Evolutionary conservation across 2,329 filamentous ascomycete genomes (phyloP).

Genomic region (Tolypocladium ophioglossoides): DNA sequence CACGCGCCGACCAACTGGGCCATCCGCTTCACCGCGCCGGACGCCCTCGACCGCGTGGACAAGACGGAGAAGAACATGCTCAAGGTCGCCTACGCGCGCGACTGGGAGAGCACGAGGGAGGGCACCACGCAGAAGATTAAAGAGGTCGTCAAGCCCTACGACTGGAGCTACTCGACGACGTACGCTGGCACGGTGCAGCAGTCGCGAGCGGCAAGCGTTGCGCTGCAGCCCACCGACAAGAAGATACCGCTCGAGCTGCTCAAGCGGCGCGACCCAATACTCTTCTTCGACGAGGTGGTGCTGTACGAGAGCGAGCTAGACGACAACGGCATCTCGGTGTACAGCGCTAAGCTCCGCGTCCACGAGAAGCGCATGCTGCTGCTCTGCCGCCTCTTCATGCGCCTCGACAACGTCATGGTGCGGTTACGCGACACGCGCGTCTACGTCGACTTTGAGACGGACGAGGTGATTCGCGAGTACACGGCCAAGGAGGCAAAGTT

Average conservation of each 20-base stretch:
- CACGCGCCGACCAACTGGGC: conserved; percentile 69
- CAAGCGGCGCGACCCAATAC: conserved; percentile 80
- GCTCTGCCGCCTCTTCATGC: conserved; percentile 80
- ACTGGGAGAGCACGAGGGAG: conserved; percentile 63
- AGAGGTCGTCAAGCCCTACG: conserved; percentile 89
- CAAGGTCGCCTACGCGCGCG: conserved; percentile 82
- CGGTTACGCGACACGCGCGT: conserved; percentile 82
- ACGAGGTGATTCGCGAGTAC: conserved; percentile 80
- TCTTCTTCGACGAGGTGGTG: conserved; percentile 94
- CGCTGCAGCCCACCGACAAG: conserved; percentile 17
- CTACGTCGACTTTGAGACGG: conserved; percentile 77
- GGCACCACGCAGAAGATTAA: conserved; percentile 79
- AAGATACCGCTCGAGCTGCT: conserved; percentile 78
- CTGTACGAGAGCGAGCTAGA: conserved; percentile 96
- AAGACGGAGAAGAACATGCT: conserved; percentile 89
- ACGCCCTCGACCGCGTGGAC: conserved; percentile 83
- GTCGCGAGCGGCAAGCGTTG: conserved; percentile 1
- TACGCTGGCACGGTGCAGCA: conserved; percentile 62
- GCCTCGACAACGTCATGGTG: conserved; percentile 81
- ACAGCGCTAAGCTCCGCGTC: conserved; percentile 84
- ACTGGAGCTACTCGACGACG: conserved; percentile 93
- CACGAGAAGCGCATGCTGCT: conserved; percentile 84
- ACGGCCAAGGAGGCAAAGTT: conserved; percentile 78
- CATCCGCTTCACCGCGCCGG: conserved; percentile 72
- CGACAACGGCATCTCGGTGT: conserved; percentile 88